Base-by-base conservation (phyloP, 2,329 filamentous ascomycete genomes). In the Pyrenochaeta sp. region DNA sequence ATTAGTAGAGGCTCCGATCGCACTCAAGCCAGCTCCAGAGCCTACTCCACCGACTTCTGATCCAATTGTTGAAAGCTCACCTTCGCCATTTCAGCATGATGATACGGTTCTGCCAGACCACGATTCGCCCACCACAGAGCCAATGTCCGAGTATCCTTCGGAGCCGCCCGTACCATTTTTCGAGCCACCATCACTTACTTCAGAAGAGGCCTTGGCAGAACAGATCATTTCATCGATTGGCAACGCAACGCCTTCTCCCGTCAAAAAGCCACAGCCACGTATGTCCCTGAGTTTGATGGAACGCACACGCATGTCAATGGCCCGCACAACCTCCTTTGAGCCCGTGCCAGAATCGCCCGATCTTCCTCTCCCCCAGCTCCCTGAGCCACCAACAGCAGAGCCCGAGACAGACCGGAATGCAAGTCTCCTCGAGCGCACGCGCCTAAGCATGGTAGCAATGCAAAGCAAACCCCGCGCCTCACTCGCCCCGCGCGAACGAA, bases 391-490 rank as follows among this genome's bases (percentile, higher is more conserved):
- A 11, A 41, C 39, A 31, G 31, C 43, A 22, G 41, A 52, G 5
- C 30, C 44, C n/a, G 36, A 44, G 7, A 21, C 48, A 10, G 48
- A 77, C 41, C 60, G 49, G 9, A 60, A 60, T 48, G 43, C 60
- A n/a, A 75, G 86, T 0, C 58, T 71, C 23, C 81, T 87, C 3
- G 90, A 90, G 63, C 86, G 91, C 34, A 95, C 92, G 0, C 84
- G 88, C 13, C 79, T 90, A 40, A 91, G 89, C 13, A 93, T 96
- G 85, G 83, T 86, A 0, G 78, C 84, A 3, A 75, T 82, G 32
- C 43, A 55, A 34, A 80, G 83, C 1, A 53, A 60, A 3, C 58
- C 54, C 7, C 53, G 50, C 23, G 41, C 26, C 14, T 59, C 51
- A 17, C 52, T 51, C 24, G 50, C 35, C 19, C 14, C 53, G 17